These are phyloP conservation scores for Silybum marianum DNA, from an alignment of 129 eudicot genomes.

Conservation along the genomic window DNA sequence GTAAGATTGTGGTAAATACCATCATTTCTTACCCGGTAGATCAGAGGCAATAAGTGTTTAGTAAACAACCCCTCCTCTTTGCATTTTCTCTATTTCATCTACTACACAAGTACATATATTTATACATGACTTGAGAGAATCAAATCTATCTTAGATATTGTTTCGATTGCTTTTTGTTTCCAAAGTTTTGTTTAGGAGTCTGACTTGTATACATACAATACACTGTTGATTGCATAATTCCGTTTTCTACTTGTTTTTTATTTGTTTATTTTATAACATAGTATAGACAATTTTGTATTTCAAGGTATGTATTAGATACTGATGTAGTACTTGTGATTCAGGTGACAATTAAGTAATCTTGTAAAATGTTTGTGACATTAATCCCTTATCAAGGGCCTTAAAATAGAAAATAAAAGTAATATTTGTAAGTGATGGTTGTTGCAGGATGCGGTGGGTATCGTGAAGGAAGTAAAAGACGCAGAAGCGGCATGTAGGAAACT, in stretches of 20 bases:
- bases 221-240: too few species aligned
- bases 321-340: too few species aligned
- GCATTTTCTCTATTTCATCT: background rate
- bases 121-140: background rate
- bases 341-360: too few species aligned
- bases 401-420: background rate
- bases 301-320: too few species aligned
- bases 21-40: background rate
- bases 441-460: conserved; percentile 71
- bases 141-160: too few species aligned
- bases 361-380: too few species aligned
- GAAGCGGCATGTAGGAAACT: conserved; percentile 74
- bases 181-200: too few species aligned
- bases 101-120: background rate
- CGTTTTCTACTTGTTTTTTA: background rate
- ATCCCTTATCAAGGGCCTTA: too few species aligned
- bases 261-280: background rate
- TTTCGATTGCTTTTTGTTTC: too few species aligned
- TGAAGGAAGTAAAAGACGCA: conserved; percentile 59
- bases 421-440: background rate
- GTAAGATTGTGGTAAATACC: background rate
- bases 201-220: too few species aligned
- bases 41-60: background rate
- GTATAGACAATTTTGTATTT: background rate
- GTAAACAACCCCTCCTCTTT: background rate